Base-by-base conservation (phyloP, 2,329 filamentous ascomycete species). In the Aspergillus neoniger region DNA sequence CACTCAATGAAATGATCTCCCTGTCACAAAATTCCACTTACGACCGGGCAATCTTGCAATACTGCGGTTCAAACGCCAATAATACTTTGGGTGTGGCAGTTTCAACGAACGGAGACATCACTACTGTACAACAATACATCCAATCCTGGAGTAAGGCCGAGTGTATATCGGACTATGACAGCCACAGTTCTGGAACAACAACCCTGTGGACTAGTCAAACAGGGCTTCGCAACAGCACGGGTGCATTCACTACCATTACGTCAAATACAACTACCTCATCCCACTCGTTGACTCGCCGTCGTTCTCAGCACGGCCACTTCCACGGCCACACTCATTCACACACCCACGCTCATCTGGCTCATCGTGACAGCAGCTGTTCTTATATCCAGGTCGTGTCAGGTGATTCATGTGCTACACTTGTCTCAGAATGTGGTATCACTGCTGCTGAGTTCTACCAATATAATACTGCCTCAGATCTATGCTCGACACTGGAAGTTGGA, bases 391-490 rank as follows among this genome's bases (percentile, higher is more conserved):
- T 80, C 5, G 63, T 65, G 1, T 66, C 67, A 0, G 76, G 74
- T 1, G 77, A 81, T 50, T 64, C 68, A 44, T 82, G 80, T 44
- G 68, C 60, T 0, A 60, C 71, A 0, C 67, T 82, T 0, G 78
- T 76, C 0, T 53, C 62, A 4, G 68, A 69, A 28, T 82, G 79
- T 53, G 73, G 75, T 4, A 77, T 82, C 14, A 73, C 73, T 0
- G 62, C 65, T 3, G 49, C 63, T 10, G 69, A 81, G 48, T 77
- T 81, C 53, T 71, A 62, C 15, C 74, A 76, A 52, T 79, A 73
- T 63, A 81, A 82, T 62, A 53, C 55, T 14, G 57, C 28, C 14
- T 51, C 51, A 23, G 61, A 50, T 12, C 48, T 75, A 1, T 76
- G 73, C 61, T 64, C 64, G 3, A 71, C 61, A 0, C 69, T 83